These are phyloP conservation scores for Stephania japonica DNA, from an alignment of 164 flowering plant species.

Conservation along the genomic window DNA sequence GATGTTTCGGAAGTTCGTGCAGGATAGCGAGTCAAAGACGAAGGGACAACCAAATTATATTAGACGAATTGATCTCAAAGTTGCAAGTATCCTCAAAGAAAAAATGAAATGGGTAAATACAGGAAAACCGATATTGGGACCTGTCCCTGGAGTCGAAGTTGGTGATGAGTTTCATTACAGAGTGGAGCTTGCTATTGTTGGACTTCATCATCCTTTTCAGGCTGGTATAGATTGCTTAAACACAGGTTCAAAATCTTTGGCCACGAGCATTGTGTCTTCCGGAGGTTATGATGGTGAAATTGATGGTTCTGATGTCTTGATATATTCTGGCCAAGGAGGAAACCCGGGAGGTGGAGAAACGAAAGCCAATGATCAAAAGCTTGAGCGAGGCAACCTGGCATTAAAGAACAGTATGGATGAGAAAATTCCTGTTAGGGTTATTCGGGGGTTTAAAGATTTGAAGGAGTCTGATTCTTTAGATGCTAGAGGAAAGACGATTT, in stretches of 20 bases:
- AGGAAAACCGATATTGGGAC: not conserved
- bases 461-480: constrained; percentile 24
- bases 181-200: not conserved
- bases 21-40: not conserved
- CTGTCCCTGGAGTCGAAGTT: not conserved
- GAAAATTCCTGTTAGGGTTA: constrained; percentile 57
- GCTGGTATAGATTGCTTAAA: not conserved
- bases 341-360: not conserved
- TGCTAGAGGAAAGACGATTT: constrained; percentile 19
- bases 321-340: not conserved
- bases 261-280: not conserved
- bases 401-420: constrained; percentile 8
- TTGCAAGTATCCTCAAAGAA: not conserved
- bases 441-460: constrained; percentile 42
- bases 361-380: not conserved
- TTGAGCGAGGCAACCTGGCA: not conserved
- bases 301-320: not conserved
- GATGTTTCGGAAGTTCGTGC: not conserved
- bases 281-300: not conserved
- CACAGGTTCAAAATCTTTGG: not conserved
- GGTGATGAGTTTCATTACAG: not conserved
- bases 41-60: not conserved
- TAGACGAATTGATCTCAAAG: not conserved
- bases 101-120: not conserved
- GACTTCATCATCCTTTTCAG: not conserved